Base-by-base conservation (phyloP, 768 basidiomycete genomes). In the Amanita jacksonii region DNA sequence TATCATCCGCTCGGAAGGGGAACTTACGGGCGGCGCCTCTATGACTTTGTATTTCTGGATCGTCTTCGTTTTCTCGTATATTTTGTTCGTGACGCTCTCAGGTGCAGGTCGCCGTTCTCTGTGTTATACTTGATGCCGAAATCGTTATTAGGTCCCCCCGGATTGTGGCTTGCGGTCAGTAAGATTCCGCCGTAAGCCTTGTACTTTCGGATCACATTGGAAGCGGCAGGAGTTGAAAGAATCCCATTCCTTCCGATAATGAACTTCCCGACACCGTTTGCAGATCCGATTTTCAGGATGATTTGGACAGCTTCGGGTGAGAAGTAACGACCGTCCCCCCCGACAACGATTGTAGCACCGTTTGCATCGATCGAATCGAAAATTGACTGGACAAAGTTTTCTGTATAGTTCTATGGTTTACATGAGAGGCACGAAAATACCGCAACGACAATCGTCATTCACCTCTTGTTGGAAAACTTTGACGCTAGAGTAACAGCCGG, bases 61-160 rank as follows among this genome's bases (percentile, higher is more conserved):
- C 10, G 76, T 76, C 74, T 89, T 94, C 43, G 90, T 91, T 64
- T 78, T 81, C 58, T 88, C 90, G 61, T 74, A 94, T 51, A 99
- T 98, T 67, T 81, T 83, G 68, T 99, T 74, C n/a, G 96, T 99
- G 47, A 99, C 82, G 57, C 72, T 79, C 67, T 99, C 96, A 0
- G 96, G 92, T 16, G 96, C 96, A 15, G 96, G 94, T 96, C 96
- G 49, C 96, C 96, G 54, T 99, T 99, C 30, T 84, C 82, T 38
- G 91, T 85, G 64, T 99, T 99, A 72, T 96, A 99, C 67, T 99
- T 98, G 77, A 99, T 97, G 38, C 96, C 96, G 61, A 98, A 99
- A 64, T 99, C 96, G 55, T 87, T 85, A 58, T 90, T 76, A n/a
- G 96, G 96, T 18, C 96, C 96, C 43, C 96, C 96, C 13, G 96